Evolutionary conservation across 2,329 filamentous ascomycete genomes (phyloP).

Genomic region (Drechslera avenae): DNA sequence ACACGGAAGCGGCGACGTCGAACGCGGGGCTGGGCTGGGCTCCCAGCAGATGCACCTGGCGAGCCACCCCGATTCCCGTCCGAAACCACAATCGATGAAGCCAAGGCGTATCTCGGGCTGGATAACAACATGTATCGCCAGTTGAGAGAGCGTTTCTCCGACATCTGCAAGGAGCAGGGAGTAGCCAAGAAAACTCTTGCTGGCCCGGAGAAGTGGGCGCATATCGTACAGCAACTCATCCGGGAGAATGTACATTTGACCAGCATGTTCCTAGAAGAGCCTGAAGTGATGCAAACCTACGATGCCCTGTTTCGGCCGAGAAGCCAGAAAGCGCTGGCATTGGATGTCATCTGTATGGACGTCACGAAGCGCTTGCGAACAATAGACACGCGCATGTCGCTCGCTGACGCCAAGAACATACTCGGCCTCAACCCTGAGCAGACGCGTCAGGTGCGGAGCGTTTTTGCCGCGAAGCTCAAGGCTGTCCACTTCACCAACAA

Average conservation of each 20-base stretch:
- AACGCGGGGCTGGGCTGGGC: conserved; percentile 69
- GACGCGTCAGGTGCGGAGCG: conserved; percentile 67
- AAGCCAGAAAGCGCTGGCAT: conserved; percentile 68
- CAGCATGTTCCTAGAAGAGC: conserved; percentile 61
- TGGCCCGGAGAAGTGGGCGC: conserved; percentile 74
- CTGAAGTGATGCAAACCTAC: conserved; percentile 57
- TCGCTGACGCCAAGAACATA: conserved; percentile 74
- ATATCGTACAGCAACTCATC: conserved; percentile 70
- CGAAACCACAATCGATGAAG: conserved; percentile 80
- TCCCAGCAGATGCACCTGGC: conserved; percentile 69
- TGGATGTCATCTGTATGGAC: conserved; percentile 81
- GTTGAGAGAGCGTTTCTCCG: conserved; percentile 69
- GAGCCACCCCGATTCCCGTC: conserved; percentile 77
- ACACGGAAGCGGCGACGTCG: conserved; percentile 70
- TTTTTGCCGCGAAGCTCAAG: conserved; percentile 69
- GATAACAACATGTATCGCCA: conserved; percentile 67
- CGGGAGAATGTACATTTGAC: conserved; percentile 68
- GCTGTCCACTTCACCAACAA: conserved; percentile 73
- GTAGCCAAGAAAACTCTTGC: conserved; percentile 78
- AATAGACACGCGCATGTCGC: conserved; percentile 68
- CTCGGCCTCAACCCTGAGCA: conserved; percentile 72
- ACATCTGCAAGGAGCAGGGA: conserved; percentile 69
- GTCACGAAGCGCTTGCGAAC: conserved; percentile 79
- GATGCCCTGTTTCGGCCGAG: conserved; percentile 36
- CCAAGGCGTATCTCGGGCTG: conserved; percentile 70